Evolutionary conservation across 2,329 filamentous ascomycete genomes (phyloP).

Genomic region (Scopulariopsis brevicaulis): DNA sequence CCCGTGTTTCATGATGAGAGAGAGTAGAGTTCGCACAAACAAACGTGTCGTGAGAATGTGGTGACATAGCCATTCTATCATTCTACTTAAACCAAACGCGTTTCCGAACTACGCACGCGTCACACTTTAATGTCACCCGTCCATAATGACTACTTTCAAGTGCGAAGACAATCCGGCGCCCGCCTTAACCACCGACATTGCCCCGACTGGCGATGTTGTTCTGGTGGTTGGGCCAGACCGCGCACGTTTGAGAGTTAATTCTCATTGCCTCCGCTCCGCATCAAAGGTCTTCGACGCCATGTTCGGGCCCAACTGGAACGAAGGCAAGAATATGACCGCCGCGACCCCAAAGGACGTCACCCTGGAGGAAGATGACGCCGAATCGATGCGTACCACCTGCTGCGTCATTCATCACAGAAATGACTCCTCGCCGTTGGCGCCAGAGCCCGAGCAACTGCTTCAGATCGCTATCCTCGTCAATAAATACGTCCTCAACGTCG

Average conservation of each 20-base stretch:
- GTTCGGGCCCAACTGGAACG: conserved; percentile 2
- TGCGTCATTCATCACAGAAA: conserved; percentile 4
- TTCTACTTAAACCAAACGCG: too few relatives aligned
- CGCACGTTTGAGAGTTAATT: conserved; percentile 3
- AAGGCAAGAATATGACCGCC: background rate
- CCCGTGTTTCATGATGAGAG: too few relatives aligned
- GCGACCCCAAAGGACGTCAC: background rate
- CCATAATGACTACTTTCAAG: too few relatives aligned
- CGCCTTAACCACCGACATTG: background rate
- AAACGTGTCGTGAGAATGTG: too few relatives aligned
- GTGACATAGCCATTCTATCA: too few relatives aligned
- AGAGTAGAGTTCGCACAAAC: too few relatives aligned
- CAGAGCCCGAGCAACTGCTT: conserved; percentile 8
- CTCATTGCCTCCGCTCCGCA: conserved; percentile 5
- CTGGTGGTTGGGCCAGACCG: conserved; percentile 1
- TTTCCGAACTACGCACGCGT: too few relatives aligned
- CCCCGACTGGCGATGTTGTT: background rate
- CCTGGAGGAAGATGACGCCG: conserved; percentile 3
- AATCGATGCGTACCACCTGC: conserved; percentile 2
- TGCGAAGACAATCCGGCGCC: too few relatives aligned
- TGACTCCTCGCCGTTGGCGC: background rate
- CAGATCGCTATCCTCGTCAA: conserved; percentile 1
- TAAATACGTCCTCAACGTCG: conserved; percentile 4
- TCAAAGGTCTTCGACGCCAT: conserved; percentile 4
- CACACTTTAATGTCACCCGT: too few relatives aligned